Base-by-base conservation (phyloP, 2,329 filamentous ascomycete species). In the Orbilia blumenaviensis region DNA sequence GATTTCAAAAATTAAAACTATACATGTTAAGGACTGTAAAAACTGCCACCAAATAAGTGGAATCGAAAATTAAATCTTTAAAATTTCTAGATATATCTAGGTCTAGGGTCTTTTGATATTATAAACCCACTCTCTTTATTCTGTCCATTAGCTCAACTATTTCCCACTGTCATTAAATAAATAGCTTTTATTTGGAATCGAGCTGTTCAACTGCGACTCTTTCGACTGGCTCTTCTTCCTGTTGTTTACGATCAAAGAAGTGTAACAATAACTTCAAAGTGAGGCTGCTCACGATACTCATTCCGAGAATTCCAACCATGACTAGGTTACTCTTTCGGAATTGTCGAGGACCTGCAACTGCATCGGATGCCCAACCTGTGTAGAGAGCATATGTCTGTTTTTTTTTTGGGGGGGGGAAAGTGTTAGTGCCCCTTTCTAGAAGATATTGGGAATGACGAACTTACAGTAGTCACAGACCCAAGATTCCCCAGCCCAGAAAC, bases 401-500 rank as follows among this genome's bases (percentile, higher is more conserved):
- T n/a, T n/a, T n/a, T n/a, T n/a, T n/a, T n/a, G n/a, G n/a, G n/a
- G n/a, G 29, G 6, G 27, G 29, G 2, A 41, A 3, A 16, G 16
- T n/a, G 46, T 73, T 42, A 68, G 52, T 23, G 32, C 50, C n/a
- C 23, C 9, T n/a, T 32, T 21, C 1, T 14, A 52, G 6, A 66
- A 10, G 52, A 5, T 9, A 46, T 25, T 4, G 8, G 27, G 25
- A 25, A 1, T 3, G 38, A 50, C 25, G 10, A 4, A 66, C 29
- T 72, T 62, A 79, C 78, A 16, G 92, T 96, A 66, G 92, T 87
- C 73, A 97, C 91, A 80, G 90, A 93, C 29, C 93, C 93, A 16
- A 96, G 85, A 81, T 97, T 97, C 0, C 93, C 93, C 41, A 96
- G 86, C 0, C 93, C 93, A 0, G 92, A 95, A 0, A 97, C 93